Conservation (phyloP, 805 yeast species). For the Blastobotrys americana region DNA sequence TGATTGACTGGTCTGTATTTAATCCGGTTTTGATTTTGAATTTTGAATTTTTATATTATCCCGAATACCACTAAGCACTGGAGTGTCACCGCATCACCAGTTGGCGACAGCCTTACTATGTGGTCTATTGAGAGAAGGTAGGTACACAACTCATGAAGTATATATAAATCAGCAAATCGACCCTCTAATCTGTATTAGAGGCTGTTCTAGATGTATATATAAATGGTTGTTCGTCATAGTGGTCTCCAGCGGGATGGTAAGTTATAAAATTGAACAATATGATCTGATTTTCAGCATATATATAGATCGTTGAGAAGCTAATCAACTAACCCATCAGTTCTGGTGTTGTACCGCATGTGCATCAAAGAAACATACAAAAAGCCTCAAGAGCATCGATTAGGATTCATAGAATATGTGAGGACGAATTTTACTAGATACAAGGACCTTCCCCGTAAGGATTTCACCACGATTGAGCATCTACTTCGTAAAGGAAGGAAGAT, state of each 20-base stretch:
- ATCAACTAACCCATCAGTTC: too few relatives aligned
- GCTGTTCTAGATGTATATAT: slow-evolving; percentile 6
- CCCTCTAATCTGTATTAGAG: not conserved
- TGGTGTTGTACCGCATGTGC: slow-evolving; percentile 44
- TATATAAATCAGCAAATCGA: not conserved
- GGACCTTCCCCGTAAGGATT: slow-evolving; percentile 63
- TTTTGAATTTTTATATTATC: too few relatives aligned
- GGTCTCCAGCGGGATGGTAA: slow-evolving; percentile 39
- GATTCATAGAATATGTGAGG: slow-evolving; percentile 43
- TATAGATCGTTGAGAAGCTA: too few relatives aligned
- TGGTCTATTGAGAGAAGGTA: too few relatives aligned
- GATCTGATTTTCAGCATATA: too few relatives aligned
- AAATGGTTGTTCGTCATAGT: slow-evolving; percentile 21
- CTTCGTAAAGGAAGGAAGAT: slow-evolving; percentile 67
- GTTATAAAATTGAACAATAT: too few relatives aligned
- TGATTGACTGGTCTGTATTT: too few relatives aligned
- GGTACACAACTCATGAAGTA: too few relatives aligned
- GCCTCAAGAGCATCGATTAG: slow-evolving; percentile 37
- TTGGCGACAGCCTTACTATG: too few relatives aligned
- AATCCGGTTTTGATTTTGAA: too few relatives aligned
- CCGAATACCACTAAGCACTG: too few relatives aligned
- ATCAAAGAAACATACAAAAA: slow-evolving; percentile 41
- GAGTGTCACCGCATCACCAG: too few relatives aligned
- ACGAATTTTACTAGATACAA: slow-evolving; percentile 57
- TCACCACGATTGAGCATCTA: slow-evolving; percentile 78